Evolutionary conservation across 1,284 basidiomycete species (phyloP).

Genomic region (Papiliotrema terrestris): DNA sequence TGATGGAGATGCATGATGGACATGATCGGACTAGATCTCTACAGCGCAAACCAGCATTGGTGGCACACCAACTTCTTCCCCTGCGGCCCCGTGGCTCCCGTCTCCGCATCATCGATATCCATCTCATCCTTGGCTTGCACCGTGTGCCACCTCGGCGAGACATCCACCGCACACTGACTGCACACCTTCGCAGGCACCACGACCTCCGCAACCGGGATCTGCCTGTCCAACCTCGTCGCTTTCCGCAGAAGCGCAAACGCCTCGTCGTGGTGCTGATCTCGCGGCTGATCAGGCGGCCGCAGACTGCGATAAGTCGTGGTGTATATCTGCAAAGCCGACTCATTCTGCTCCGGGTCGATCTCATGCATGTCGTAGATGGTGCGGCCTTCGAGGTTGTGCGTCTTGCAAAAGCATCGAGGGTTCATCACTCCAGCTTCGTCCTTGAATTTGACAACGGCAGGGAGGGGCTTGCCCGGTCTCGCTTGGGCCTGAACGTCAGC

Average conservation of each 20-base stretch:
- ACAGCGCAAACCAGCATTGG: constrained; percentile 20
- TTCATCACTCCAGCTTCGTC: constrained; percentile 79
- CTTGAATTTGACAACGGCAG: constrained; percentile 74
- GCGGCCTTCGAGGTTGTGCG: constrained; percentile 62
- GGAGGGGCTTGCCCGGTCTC: constrained; percentile 61
- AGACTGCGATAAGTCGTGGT: constrained; percentile 60
- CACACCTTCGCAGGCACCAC: constrained; percentile 15
- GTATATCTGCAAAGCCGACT: constrained; percentile 81
- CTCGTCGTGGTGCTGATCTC: constrained; percentile 63
- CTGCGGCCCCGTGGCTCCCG: background rate
- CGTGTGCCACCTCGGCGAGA: constrained; percentile 42
- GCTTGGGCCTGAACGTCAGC: constrained; percentile 61
- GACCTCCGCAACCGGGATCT: constrained; percentile 31
- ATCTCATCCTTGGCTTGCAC: background rate
- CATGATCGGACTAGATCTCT: too few species aligned
- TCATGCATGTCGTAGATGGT: constrained; percentile 78
- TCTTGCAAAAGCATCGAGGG: constrained; percentile 74
- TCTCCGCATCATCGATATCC: constrained; percentile 18
- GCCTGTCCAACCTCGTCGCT: constrained; percentile 70
- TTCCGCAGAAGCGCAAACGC: constrained; percentile 80
- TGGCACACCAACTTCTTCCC: constrained; percentile 18
- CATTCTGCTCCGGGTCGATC: constrained; percentile 62
- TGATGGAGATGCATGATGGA: too few species aligned
- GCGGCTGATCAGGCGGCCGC: constrained; percentile 36
- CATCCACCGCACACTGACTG: constrained; percentile 32